A percentile compares a stretch with the other conserved stretches of the same genome.
These are phyloP conservation scores for Cercophora sp. DNA, from an alignment of 495 filamentous ascomycete species.

Conservation along the genomic window DNA sequence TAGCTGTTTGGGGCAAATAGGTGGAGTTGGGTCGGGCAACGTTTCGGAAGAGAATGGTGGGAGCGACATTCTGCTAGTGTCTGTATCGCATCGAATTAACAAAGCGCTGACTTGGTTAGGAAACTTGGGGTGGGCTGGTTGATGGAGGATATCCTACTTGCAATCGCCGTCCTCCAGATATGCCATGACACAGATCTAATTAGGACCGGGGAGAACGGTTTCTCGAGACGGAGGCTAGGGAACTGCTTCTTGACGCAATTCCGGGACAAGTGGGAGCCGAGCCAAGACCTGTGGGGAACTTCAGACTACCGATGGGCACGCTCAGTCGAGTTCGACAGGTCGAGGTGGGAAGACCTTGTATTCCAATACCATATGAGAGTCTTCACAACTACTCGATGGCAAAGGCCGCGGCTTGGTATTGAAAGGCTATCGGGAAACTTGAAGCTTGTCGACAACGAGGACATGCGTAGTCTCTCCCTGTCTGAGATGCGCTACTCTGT, in stretches of 20 bases:
- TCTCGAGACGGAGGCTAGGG: not conserved
- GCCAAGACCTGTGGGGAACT: not conserved
- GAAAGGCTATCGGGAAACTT: no score
- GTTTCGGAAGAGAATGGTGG: conserved; percentile 1
- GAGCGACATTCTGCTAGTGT: not conserved
- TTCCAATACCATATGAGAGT: conserved; percentile 4
- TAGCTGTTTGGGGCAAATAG: not conserved
- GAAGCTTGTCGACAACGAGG: no score
- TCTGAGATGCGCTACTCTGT: conserved; percentile 4
- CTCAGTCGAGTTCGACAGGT: not conserved
- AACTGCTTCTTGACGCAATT: not conserved
- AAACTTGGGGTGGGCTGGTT: not conserved
- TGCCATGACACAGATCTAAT: not conserved
- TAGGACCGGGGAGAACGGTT: not conserved
- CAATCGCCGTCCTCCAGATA: not conserved
- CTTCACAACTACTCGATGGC: not conserved
- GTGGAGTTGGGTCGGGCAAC: not conserved
- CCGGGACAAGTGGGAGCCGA: not conserved
- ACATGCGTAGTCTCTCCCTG: no score
- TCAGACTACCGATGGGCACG: not conserved
- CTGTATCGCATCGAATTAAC: not conserved
- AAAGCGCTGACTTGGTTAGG: not conserved
- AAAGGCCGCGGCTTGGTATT: no score
- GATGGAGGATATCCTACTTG: not conserved
- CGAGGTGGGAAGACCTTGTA: not conserved